A percentile compares a stretch with the other conserved stretches of the same genome.
These are phyloP conservation scores for Nicotiana benthamiana DNA, from an alignment of 257 asterid genomes.

Conservation along the genomic window DNA sequence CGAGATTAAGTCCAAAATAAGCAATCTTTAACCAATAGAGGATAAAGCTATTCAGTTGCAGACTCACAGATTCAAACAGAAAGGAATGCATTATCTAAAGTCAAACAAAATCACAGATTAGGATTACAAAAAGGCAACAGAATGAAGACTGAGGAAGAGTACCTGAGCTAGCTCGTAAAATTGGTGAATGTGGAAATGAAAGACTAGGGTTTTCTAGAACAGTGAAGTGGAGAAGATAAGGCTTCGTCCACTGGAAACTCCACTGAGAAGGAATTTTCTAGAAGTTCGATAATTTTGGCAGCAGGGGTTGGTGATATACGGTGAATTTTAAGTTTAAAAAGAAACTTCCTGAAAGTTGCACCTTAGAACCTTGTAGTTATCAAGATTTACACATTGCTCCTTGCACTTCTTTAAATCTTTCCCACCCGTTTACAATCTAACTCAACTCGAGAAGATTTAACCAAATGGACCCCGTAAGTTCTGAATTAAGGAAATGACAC, in stretches of 20 bases:
- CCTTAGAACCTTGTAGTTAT: neutral
- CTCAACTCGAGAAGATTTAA: neutral
- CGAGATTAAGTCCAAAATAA: neutral
- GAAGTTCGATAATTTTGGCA: neutral
- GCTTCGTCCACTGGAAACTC: neutral
- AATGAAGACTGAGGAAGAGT: neutral
- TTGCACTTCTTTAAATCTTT: neutral
- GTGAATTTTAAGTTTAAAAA: neutral
- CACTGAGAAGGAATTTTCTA: neutral
- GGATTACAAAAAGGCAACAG: neutral
- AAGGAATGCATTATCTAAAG: neutral
- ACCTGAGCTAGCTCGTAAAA: neutral
- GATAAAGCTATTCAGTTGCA: neutral
- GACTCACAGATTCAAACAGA: neutral
- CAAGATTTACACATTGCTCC: neutral
- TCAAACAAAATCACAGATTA: neutral
- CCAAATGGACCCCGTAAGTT: no score
- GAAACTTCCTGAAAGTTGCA: neutral
- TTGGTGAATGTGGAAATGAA: neutral
- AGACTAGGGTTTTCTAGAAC: neutral
- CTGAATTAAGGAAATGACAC: no score
- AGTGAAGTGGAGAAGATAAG: neutral
- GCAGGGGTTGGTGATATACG: neutral
- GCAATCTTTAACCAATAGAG: neutral
- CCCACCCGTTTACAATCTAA: neutral